Percentiles rank a stretch among this genome's conserved stretches.
phyloP scores from a whole-genome alignment of 139 green algal genomes.

The Nannochloris sp. region DNA sequence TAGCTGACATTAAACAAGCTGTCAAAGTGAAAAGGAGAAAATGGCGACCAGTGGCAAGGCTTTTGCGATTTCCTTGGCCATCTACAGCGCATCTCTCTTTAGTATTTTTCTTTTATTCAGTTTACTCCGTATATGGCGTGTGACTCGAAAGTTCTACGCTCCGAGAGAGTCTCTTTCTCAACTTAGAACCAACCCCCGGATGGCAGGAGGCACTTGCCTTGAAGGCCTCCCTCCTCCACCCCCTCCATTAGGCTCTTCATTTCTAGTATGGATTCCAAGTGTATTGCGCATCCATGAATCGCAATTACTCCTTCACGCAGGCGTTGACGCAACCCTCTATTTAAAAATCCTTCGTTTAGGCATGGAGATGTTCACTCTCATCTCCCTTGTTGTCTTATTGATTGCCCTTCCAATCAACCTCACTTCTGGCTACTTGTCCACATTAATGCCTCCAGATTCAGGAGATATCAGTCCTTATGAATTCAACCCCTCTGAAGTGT shows the following conservation, averaged over 20 bases:
- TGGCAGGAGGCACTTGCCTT: neutral
- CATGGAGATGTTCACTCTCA: neutral
- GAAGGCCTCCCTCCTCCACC: too few species aligned
- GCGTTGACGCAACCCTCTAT: neutral
- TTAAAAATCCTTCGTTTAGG: neutral
- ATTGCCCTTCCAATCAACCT: conserved; percentile 1
- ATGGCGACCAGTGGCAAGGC: neutral
- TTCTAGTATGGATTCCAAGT: neutral
- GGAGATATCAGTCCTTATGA: neutral
- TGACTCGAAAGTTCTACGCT: neutral
- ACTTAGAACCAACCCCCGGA: neutral
- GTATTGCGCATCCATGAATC: neutral
- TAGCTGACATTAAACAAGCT: too few species aligned
- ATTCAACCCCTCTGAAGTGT: neutral
- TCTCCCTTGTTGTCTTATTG: neutral
- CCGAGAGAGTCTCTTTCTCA: neutral
- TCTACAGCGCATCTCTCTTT: neutral
- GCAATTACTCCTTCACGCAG: neutral
- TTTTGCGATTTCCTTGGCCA: neutral
- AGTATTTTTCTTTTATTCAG: neutral
- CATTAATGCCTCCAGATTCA: too few species aligned
- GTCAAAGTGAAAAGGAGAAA: too few species aligned
- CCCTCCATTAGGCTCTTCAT: too few species aligned
- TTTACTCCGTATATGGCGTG: neutral
- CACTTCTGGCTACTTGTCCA: neutral